Percentiles rank a stretch among this genome's conserved stretches.
These are phyloP conservation scores for Monascus purpureus DNA, from an alignment of 495 filamentous ascomycete genomes.

Conservation along the genomic window DNA sequence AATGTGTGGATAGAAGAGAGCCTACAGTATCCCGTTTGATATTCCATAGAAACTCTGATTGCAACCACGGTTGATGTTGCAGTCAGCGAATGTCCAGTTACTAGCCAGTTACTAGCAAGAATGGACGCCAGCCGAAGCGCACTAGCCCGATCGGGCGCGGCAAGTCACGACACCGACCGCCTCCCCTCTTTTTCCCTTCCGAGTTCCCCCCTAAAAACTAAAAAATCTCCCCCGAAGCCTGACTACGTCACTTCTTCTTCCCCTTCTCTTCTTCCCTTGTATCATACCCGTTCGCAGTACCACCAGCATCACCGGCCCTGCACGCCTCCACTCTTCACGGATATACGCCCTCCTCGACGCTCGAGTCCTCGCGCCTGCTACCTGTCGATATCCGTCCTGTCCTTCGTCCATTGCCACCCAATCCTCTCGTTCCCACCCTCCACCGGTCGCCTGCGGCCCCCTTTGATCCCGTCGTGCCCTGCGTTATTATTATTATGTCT, in stretches of 20 bases:
- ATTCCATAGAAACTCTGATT: too few relatives aligned
- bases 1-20: too few relatives aligned
- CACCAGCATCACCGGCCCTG: too few relatives aligned
- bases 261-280: conserved; percentile 8
- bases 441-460: conserved; percentile 7
- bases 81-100: too few relatives aligned
- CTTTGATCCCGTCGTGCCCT: conserved; percentile 4
- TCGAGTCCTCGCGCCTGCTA: conserved; percentile 2
- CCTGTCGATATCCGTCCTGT: conserved; percentile 1
- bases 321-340: too few relatives aligned
- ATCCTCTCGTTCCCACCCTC: conserved; percentile 3
- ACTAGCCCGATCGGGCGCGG: too few relatives aligned
- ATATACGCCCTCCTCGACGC: too few relatives aligned
- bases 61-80: too few relatives aligned
- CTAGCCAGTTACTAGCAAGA: too few relatives aligned
- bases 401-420: neutral
- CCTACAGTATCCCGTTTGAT: too few relatives aligned
- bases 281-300: too few relatives aligned
- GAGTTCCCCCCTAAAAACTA: conserved; percentile 9
- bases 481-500: conserved; percentile 20
- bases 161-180: conserved; percentile 1
- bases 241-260: conserved; percentile 24
- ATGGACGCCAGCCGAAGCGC: too few relatives aligned
- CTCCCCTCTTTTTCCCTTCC: conserved; percentile 12
- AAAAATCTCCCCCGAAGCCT: conserved; percentile 11